Conservation (phyloP, 371 early-diverging fungal species). For the Mortierella sp. region DNA sequence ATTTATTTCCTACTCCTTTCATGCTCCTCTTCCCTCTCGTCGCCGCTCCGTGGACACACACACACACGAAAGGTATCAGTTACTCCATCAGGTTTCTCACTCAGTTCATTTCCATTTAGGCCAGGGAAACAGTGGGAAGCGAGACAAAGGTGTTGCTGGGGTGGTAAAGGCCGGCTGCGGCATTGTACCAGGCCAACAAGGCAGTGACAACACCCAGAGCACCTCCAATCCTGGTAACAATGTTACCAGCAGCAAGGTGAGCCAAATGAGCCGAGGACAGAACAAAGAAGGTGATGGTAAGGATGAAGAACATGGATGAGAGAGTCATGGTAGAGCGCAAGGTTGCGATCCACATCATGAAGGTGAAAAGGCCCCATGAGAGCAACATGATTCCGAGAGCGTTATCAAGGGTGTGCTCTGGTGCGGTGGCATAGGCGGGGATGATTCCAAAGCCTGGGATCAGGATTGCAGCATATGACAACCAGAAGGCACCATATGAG, state of each 20-base stretch:
- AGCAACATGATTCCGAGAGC: slow-evolving; percentile 78
- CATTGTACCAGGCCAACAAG: slow-evolving; percentile 80
- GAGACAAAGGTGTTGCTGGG: slow-evolving; percentile 68
- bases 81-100: neutral
- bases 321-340: slow-evolving; percentile 73
- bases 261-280: slow-evolving; percentile 67
- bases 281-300: slow-evolving; percentile 74
- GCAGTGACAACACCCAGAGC: slow-evolving; percentile 78
- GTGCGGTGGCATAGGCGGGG: slow-evolving; percentile 59
- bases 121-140: slow-evolving; percentile 66
- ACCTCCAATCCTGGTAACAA: slow-evolving; percentile 63
- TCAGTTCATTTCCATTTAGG: slow-evolving; percentile 3
- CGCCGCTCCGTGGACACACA: neutral
- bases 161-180: slow-evolving; percentile 73
- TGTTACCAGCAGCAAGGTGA: slow-evolving; percentile 40
- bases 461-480: slow-evolving; percentile 75
- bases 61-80: neutral
- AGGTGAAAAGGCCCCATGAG: slow-evolving; percentile 76
- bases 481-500: slow-evolving; percentile 85
- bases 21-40: neutral
- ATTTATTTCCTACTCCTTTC: neutral
- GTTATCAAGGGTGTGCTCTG: slow-evolving; percentile 59
- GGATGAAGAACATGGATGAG: slow-evolving; percentile 71
- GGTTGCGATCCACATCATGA: slow-evolving; percentile 76
- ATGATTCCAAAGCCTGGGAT: slow-evolving; percentile 69